phyloP scores from a whole-genome alignment of 768 basidiomycete species.

The Mycena venus region DNA sequence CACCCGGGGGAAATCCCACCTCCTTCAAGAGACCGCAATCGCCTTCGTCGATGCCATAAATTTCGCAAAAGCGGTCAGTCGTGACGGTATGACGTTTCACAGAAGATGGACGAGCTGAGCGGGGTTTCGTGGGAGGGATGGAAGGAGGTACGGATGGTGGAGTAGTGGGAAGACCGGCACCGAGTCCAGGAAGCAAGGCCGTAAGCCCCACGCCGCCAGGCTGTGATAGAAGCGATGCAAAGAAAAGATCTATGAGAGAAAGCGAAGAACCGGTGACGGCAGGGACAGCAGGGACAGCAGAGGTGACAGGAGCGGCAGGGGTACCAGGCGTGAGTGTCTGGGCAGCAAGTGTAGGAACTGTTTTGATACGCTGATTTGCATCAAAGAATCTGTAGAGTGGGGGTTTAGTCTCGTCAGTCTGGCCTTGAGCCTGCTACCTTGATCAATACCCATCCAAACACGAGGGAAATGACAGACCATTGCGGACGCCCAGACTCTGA shows the following conservation, averaged over 20 bases:
- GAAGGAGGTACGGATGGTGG: background rate
- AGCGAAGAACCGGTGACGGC: background rate
- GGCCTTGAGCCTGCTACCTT: background rate
- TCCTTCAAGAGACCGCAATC: background rate
- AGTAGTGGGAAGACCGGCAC: background rate
- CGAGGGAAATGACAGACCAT: background rate
- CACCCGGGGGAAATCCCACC: conserved; percentile 4
- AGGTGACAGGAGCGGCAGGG: background rate
- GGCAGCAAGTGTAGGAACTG: background rate
- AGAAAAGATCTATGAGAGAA: background rate
- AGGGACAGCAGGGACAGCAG: background rate
- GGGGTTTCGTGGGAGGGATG: background rate
- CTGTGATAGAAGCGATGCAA: background rate
- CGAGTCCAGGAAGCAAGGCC: background rate
- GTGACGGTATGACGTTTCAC: background rate
- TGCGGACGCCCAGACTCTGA: background rate
- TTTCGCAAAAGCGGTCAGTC: background rate
- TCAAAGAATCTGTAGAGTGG: background rate
- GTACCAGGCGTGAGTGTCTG: too few relatives aligned
- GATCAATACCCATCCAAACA: background rate
- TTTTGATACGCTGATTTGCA: background rate
- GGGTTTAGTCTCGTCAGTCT: background rate
- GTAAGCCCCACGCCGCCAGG: background rate
- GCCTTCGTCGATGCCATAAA: background rate
- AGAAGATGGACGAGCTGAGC: background rate